These are phyloP conservation scores for Penicillium riverlandense DNA, from an alignment of 495 filamentous ascomycete genomes.

Conservation along the genomic window DNA sequence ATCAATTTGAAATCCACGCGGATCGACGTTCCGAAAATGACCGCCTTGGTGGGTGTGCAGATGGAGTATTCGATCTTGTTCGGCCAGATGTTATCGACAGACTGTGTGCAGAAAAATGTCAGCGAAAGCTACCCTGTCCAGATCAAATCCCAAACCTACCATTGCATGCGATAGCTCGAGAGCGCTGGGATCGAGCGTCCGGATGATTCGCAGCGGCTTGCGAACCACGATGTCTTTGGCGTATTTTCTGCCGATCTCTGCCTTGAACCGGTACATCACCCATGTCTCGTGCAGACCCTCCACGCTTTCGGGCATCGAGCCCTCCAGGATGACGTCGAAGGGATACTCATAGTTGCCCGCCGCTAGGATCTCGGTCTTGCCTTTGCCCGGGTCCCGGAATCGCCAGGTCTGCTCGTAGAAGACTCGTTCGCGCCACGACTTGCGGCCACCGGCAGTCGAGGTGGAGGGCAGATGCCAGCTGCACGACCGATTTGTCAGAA, in stretches of 20 bases:
- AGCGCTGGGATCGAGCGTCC: slow-evolving; percentile 73
- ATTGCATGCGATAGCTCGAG: slow-evolving; percentile 80
- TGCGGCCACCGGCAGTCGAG: slow-evolving; percentile 35
- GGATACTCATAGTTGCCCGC: slow-evolving; percentile 87
- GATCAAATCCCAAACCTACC: slow-evolving; percentile 35
- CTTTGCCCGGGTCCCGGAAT: slow-evolving; percentile 43
- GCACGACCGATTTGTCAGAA: slow-evolving; percentile 6
- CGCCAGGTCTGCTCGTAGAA: slow-evolving; percentile 51
- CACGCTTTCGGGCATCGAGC: slow-evolving; percentile 75
- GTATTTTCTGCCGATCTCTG: slow-evolving; percentile 75
- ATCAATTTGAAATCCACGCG: slow-evolving; percentile 73
- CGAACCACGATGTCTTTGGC: slow-evolving; percentile 70
- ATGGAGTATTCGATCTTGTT: slow-evolving; percentile 93
- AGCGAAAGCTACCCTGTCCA: slow-evolving; percentile 1
- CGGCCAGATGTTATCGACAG: slow-evolving; percentile 90
- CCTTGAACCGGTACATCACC: slow-evolving; percentile 83
- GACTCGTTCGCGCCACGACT: slow-evolving; percentile 44
- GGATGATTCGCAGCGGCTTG: slow-evolving; percentile 77
- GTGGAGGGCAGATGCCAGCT: slow-evolving; percentile 45
- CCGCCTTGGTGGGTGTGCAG: slow-evolving; percentile 79
- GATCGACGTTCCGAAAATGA: slow-evolving; percentile 81
- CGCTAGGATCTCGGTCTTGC: slow-evolving; percentile 53
- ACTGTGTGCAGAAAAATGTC: slow-evolving; percentile 26
- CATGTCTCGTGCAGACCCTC: slow-evolving; percentile 77
- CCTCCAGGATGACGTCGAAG: slow-evolving; percentile 72